Evolutionary conservation across 2,329 filamentous ascomycete genomes (phyloP), one percentile per base, ranked within the genome.

Genomic region (Fusarium cyanostomum): DNA sequence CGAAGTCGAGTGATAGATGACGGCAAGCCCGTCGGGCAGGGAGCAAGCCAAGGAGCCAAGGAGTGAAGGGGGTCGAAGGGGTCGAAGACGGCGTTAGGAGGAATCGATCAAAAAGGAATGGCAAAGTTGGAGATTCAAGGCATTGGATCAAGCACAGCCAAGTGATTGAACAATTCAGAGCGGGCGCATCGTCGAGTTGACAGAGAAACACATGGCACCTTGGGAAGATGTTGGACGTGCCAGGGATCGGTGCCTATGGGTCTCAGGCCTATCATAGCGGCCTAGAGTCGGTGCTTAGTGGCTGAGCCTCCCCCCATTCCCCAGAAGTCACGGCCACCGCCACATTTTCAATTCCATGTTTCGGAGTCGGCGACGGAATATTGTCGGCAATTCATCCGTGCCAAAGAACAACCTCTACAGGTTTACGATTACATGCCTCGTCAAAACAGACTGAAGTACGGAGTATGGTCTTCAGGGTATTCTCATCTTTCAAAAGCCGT

Each of bases 181-280:
- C 46, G 42, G 56, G 62, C 64, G 67, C 67, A 71, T 70, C 43
- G 61, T 67, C 54, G 48, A 62, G 56, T 69, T 59, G 62, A 69
- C 49, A 52, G 56, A 70, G 62, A 70, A 69, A 69, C 68, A 68
- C 58, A 67, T 68, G 61, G 66, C 66, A 59, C 64, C 68, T 70
- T 71, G 59, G 64, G 48, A 57, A 56, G 57, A 67, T 69, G 64
- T 61, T 69, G 62, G 62, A 64, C 52, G 61, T 64, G 60, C 35
- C 58, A 66, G 52, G 38, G 48, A 48, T 31, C 44, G 15, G 33
- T 54, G 52, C 60, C 52, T 59, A 43, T 55, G 43, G 18, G 45
- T 38, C 43, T 31, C 31, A 21, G 39, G 15, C 51, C 57, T 62
- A 65, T 65, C 62, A 64, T 63, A 62, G 62, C 61, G 54, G 42